A percentile compares a stretch with the other conserved stretches of the same genome.
phyloP scores from a whole-genome alignment of 2,329 filamentous ascomycete genomes.

The Aspergillus pseudoglaucus region DNA sequence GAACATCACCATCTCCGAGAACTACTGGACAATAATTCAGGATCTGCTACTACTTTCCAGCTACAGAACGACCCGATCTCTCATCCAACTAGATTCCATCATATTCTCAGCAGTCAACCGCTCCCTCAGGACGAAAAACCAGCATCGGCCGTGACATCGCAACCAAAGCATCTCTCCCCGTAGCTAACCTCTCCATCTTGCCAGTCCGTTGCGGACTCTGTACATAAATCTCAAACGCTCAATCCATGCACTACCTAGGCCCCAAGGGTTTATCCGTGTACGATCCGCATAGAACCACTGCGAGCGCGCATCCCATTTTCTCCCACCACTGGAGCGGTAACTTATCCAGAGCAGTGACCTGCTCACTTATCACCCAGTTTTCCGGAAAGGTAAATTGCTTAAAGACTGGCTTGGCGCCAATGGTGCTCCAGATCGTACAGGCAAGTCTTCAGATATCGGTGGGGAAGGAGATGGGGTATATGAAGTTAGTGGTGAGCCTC shows the following conservation, averaged over 20 bases:
- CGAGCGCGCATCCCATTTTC: slow-evolving; percentile 13
- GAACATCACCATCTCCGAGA: no score
- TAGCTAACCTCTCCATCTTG: not conserved
- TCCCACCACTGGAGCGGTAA: slow-evolving; percentile 19
- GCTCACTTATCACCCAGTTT: slow-evolving; percentile 18
- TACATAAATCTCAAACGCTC: not conserved
- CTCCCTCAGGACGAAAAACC: not conserved
- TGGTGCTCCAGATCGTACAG: slow-evolving; percentile 28
- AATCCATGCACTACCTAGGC: not conserved
- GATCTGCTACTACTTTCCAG: no score
- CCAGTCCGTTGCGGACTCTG: not conserved
- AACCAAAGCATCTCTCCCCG: not conserved
- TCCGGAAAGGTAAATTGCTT: slow-evolving; percentile 10
- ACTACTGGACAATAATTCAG: no score
- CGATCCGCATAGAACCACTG: slow-evolving; percentile 19
- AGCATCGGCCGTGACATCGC: not conserved
- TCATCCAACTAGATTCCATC: not conserved
- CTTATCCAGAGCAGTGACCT: slow-evolving; percentile 20
- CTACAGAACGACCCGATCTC: no score
- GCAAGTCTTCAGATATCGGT: slow-evolving; percentile 20
- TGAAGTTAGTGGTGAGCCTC: no score
- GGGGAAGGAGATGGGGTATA: no score
- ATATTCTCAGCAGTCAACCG: not conserved
- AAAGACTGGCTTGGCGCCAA: slow-evolving; percentile 20
- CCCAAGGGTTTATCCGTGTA: slow-evolving; percentile 1